phyloP scores from a whole-genome alignment of 1,284 basidiomycete species.

The Ceratobasidium sp. region DNA sequence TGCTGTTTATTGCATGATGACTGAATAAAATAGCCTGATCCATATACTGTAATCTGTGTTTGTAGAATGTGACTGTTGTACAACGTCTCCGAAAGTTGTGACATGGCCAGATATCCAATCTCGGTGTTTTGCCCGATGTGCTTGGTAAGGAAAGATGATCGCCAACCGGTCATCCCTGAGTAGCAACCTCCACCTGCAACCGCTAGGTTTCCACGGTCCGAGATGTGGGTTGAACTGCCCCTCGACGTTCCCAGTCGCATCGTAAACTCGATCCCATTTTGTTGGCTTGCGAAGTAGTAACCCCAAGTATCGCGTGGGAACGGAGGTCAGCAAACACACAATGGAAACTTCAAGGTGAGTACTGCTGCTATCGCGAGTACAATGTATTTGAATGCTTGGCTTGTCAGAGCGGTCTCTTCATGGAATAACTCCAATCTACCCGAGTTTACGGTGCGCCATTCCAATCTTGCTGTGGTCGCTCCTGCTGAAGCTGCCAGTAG shows the following conservation, averaged over 20 bases:
- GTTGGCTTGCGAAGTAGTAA: neutral
- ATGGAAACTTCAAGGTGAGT: neutral
- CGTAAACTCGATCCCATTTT: neutral
- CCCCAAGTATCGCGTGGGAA: no score
- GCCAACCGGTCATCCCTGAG: neutral
- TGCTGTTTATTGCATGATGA: constrained; percentile 44
- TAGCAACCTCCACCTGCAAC: constrained; percentile 10
- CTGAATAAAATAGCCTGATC: constrained; percentile 3
- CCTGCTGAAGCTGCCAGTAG: constrained; percentile 44
- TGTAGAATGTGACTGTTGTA: constrained; percentile 20
- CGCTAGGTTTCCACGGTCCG: constrained; percentile 3
- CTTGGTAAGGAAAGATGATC: constrained; percentile 32
- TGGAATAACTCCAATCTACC: neutral
- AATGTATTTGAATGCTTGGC: no score
- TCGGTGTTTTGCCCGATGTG: neutral
- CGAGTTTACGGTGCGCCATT: constrained; percentile 28
- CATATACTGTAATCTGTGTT: constrained; percentile 1
- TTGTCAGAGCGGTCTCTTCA: no score
- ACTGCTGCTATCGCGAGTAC: neutral
- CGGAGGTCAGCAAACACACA: no score
- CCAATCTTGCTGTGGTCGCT: neutral
- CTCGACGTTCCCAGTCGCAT: neutral
- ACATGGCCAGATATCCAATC: neutral
- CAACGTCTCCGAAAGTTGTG: neutral
- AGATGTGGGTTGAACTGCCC: neutral